Evolutionary conservation across 2,329 filamentous ascomycete species (phyloP).

Genomic region (Fusarium fujikuroi): DNA sequence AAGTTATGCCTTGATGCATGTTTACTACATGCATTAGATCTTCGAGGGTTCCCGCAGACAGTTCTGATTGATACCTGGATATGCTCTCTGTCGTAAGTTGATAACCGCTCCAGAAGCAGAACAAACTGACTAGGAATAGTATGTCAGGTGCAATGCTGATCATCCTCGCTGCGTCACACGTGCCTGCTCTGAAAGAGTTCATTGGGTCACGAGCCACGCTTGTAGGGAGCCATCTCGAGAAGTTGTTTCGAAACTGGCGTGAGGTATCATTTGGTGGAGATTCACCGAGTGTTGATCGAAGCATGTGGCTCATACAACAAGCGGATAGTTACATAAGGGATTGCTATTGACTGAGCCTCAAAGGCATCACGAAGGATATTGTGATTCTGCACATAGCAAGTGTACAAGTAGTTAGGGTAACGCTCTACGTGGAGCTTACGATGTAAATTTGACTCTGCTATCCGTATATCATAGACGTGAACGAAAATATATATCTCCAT

Average conservation of each 20-base stretch:
- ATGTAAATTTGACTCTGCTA: neutral
- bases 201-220: slow-evolving; percentile 52
- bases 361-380: accelerated
- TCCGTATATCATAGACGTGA: accelerated
- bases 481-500: too few species aligned
- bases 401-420: neutral
- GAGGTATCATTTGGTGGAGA: slow-evolving; percentile 50
- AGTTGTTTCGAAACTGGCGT: slow-evolving; percentile 56
- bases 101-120: accelerated
- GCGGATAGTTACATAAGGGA: slow-evolving; percentile 55
- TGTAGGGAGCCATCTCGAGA: slow-evolving; percentile 55
- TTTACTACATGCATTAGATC: slow-evolving; percentile 59
- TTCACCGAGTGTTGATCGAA: slow-evolving; percentile 60
- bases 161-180: slow-evolving; percentile 56
- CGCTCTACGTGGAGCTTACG: neutral
- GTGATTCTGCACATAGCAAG: accelerated
- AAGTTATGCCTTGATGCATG: slow-evolving; percentile 60
- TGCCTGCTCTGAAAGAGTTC: slow-evolving; percentile 51
- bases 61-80: slow-evolving; percentile 66
- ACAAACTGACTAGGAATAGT: slow-evolving; percentile 35
- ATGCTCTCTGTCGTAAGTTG: slow-evolving; percentile 61
- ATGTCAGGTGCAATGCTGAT: slow-evolving; percentile 63
- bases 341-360: neutral
- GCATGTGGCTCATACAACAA: slow-evolving; percentile 57
- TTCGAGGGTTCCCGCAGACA: slow-evolving; percentile 60